These are phyloP conservation scores for Agrocybe praecox DNA, from an alignment of 768 basidiomycete species.

Conservation along the genomic window DNA sequence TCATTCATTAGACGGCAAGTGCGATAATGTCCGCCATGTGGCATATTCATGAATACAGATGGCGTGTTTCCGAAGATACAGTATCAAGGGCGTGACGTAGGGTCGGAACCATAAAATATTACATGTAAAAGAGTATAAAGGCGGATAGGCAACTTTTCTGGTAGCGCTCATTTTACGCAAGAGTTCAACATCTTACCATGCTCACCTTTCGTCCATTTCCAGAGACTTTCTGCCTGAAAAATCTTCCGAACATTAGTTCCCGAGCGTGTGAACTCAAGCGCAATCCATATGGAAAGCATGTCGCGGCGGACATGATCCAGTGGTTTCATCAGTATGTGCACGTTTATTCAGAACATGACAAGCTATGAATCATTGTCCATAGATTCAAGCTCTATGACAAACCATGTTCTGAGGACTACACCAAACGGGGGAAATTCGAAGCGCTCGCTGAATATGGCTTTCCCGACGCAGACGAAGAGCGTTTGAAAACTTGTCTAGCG, in stretches of 20 bases:
- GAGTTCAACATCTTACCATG: too few species aligned
- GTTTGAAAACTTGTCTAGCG: conserved; percentile 23
- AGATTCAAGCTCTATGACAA: conserved; percentile 18
- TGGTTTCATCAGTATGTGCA: conserved; percentile 6
- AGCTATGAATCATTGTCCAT: not conserved
- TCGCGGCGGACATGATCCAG: conserved; percentile 3
- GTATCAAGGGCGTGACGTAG: too few species aligned
- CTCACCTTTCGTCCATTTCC: not conserved
- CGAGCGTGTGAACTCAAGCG: conserved; percentile 5
- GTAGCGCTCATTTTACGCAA: too few species aligned
- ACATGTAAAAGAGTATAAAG: too few species aligned
- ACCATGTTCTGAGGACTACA: conserved; percentile 7
- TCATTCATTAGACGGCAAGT: too few species aligned
- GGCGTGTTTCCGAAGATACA: too few species aligned
- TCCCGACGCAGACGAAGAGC: conserved; percentile 19
- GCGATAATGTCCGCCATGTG: too few species aligned
- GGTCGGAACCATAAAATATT: too few species aligned
- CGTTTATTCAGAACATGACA: too few species aligned
- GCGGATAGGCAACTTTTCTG: too few species aligned
- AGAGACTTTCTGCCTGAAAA: conserved; percentile 3
- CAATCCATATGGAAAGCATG: not conserved
- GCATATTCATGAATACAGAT: too few species aligned
- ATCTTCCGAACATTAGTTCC: conserved; percentile 5
- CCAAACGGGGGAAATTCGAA: conserved; percentile 18
- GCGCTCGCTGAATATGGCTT: conserved; percentile 20